These are phyloP conservation scores for Globisporangium spiculum DNA, from an alignment of 352 stramenopile species.

Conservation along the genomic window DNA sequence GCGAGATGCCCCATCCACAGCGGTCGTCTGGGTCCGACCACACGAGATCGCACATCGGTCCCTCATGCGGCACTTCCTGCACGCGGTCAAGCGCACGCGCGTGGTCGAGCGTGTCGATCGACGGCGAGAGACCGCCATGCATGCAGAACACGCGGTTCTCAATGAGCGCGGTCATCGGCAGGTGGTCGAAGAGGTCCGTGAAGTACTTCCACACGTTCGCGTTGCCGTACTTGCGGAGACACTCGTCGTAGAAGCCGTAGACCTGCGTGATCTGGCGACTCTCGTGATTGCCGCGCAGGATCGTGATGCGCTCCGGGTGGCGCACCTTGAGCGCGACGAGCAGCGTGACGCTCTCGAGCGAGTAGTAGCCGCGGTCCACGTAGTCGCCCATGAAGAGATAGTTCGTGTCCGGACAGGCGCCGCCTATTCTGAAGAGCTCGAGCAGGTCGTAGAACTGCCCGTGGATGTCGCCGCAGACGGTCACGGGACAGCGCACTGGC, in stretches of 20 bases:
- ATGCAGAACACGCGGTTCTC: slow-evolving; percentile 90
- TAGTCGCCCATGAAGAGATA: slow-evolving; percentile 92
- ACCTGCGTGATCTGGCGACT: slow-evolving; percentile 30
- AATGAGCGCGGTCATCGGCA: slow-evolving; percentile 87
- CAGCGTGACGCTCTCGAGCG: slow-evolving; percentile 79
- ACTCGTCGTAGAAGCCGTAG: slow-evolving; percentile 75
- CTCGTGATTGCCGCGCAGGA: slow-evolving; percentile 70
- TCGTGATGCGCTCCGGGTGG: slow-evolving; percentile 84
- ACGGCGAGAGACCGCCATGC: slow-evolving; percentile 86
- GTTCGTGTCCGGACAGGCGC: slow-evolving; percentile 84
- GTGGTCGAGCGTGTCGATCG: slow-evolving; percentile 87
- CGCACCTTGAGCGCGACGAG: slow-evolving; percentile 85
- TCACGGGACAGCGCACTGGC: slow-evolving; percentile 82
- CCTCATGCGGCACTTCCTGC: slow-evolving; percentile 86
- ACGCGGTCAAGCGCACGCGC: slow-evolving; percentile 79
- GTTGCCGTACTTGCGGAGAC: slow-evolving; percentile 73
- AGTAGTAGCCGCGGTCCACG: slow-evolving; percentile 88
- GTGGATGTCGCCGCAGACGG: slow-evolving; percentile 87
- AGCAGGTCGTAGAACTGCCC: slow-evolving; percentile 89
- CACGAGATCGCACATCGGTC: slow-evolving; percentile 86
- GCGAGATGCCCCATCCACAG: slow-evolving; percentile 85
- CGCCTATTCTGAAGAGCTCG: slow-evolving; percentile 89
- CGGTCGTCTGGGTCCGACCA: slow-evolving; percentile 89
- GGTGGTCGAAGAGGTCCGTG: slow-evolving; percentile 86
- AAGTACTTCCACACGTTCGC: slow-evolving; percentile 91